Evolutionary conservation across 345 rosid species (phyloP), one percentile per base, ranked within the genome.

Genomic region (Salix koriyanagi): DNA sequence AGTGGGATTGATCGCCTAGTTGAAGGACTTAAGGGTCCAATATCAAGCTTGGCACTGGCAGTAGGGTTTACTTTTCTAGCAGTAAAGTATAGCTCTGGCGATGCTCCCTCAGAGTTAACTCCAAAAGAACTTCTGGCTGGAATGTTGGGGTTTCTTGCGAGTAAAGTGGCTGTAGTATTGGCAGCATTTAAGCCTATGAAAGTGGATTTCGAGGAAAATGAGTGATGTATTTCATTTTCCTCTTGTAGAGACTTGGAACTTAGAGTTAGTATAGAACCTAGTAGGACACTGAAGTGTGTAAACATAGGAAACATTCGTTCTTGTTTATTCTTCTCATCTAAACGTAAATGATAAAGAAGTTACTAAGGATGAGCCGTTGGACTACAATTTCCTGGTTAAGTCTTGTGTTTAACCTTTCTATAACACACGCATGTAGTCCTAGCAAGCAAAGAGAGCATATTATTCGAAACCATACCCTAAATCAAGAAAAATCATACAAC

Each of bases 111-210:
- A 69, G 74, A 42, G 39, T 77, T 93, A 50, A 84, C 90, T 42
- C 88, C 97, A 0, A 89, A 69, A 79, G 94, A 95, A 68, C 84
- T 95, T n/a, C n/a, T 89, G 75, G 76, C 81, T 4, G 99, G 99
- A 39, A 88, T 87, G 92, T 67, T 85, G 67, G 99, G 97, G 56
- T 95, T 95, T 83, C 87, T 95, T 60, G 88, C 83, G 16, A 91
- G 98, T 81, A 94, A 92, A 88, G 93, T 87, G 2, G 95, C 97
- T 0, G 99, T 90, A 44, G 79, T 95, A 77, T 76, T 91, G 79
- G 96, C 99, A 21, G 91, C 97, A 34, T 86, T 95, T 39, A 95
- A 87, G 80, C 92, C 97, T 13, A 25, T 89, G 64, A 65, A 83
- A 16, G 65, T 75, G 68, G 79, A 67, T 72, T 58, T 77, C 0